These are phyloP conservation scores for Tylopilus felleus DNA, from an alignment of 768 basidiomycete species.

Conservation along the genomic window DNA sequence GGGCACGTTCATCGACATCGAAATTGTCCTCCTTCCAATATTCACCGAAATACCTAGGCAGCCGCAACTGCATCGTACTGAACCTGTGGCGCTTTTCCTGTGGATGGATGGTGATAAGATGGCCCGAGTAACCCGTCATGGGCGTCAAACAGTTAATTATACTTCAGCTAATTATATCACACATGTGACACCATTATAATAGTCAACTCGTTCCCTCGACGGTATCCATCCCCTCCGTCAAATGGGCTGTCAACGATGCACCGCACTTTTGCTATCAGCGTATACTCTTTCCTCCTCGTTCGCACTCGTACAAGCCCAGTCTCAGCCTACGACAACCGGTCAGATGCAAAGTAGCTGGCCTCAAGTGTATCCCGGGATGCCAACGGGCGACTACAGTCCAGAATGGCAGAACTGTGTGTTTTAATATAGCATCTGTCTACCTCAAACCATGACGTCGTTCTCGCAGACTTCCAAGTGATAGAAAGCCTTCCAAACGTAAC, in stretches of 20 bases:
- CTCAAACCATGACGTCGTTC: background rate
- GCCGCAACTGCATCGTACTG: background rate
- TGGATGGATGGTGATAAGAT: background rate
- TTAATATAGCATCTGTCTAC: background rate
- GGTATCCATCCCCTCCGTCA: background rate
- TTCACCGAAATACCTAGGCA: background rate
- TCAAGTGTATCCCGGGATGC: background rate
- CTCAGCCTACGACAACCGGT: background rate
- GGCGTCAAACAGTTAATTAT: background rate
- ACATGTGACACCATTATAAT: too few species aligned
- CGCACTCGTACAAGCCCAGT: background rate
- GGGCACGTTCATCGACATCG: too few species aligned
- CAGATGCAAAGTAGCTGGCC: background rate
- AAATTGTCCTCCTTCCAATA: background rate
- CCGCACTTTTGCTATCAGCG: background rate
- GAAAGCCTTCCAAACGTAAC: slow-evolving; percentile 56
- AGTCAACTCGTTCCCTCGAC: background rate
- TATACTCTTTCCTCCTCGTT: background rate
- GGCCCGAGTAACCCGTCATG: background rate
- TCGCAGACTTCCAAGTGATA: slow-evolving; percentile 57
- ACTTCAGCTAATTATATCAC: background rate
- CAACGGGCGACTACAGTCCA: background rate
- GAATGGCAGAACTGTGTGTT: slow-evolving; percentile 44
- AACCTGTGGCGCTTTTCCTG: background rate
- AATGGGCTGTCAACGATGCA: background rate